These are phyloP conservation scores for Sextonia rubra DNA, from an alignment of 164 flowering plant species.

Conservation along the genomic window DNA sequence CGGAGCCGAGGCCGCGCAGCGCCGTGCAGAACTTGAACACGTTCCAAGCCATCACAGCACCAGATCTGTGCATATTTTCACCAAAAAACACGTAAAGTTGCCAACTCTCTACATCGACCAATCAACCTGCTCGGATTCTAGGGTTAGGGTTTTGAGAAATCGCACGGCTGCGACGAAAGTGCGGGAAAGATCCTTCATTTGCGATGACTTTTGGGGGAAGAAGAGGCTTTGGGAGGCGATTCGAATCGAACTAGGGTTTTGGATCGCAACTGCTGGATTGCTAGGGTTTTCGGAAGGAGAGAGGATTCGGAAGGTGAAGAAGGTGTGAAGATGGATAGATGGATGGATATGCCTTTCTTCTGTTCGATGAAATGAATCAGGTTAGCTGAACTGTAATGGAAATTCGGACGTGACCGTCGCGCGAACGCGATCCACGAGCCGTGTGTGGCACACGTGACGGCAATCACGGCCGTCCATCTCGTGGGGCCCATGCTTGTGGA, in stretches of 20 bases:
- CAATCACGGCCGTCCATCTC: not conserved
- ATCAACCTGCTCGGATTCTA: not conserved
- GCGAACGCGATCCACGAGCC: too few species aligned
- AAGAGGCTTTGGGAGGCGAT: not conserved
- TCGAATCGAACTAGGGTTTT: not conserved
- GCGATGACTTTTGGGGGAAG: not conserved
- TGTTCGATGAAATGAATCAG: too few species aligned
- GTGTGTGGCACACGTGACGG: not conserved
- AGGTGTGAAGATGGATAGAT: not conserved
- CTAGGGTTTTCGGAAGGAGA: not conserved
- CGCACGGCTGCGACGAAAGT: too few species aligned
- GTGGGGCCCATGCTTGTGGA: not conserved
- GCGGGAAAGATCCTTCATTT: not conserved
- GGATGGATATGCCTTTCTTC: too few species aligned
- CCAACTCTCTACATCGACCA: not conserved
- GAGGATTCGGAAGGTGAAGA: not conserved
- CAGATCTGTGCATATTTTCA: slow-evolving; percentile 81
- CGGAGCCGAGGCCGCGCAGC: slow-evolving; percentile 64
- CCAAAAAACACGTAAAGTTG: not conserved
- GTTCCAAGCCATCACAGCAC: slow-evolving; percentile 35
- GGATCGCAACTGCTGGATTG: not conserved
- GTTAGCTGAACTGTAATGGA: too few species aligned
- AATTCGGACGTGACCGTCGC: too few species aligned
- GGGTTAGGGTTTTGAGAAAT: not conserved
- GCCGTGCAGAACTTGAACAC: slow-evolving; percentile 39